Evolutionary conservation across 768 basidiomycete species (phyloP).

Genomic region (Tylopilus sp.): DNA sequence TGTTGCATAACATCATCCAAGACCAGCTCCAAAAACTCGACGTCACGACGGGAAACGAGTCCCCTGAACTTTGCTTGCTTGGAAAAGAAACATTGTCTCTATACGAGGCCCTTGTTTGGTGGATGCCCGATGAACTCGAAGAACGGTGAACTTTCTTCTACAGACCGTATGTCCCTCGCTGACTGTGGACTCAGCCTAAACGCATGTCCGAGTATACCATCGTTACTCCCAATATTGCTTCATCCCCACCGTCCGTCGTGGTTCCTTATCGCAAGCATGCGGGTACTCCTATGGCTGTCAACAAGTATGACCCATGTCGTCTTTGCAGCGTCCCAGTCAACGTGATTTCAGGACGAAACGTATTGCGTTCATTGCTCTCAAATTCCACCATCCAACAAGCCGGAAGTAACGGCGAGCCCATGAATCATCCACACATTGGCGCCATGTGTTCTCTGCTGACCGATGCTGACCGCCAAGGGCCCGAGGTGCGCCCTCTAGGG

Average conservation of each 20-base stretch:
- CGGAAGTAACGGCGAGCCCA: conserved; percentile 17
- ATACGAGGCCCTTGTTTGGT: conserved; percentile 54
- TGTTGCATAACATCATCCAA: conserved; percentile 42
- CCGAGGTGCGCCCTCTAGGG: conserved; percentile 35
- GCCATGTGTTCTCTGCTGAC: conserved; percentile 47
- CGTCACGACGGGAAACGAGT: conserved; percentile 25
- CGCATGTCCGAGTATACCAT: conserved; percentile 36
- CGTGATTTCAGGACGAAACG: conserved; percentile 37
- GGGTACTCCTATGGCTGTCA: conserved; percentile 52
- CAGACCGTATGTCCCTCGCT: neutral
- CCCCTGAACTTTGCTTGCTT: conserved; percentile 29
- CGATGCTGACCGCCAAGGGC: conserved; percentile 37
- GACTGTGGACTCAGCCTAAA: conserved; percentile 32
- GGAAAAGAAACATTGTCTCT: conserved; percentile 43
- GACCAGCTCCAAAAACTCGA: conserved; percentile 37
- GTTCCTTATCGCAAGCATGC: conserved; percentile 46
- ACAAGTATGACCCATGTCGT: conserved; percentile 33
- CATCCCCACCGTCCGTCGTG: conserved; percentile 48
- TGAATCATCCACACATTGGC: conserved; percentile 44
- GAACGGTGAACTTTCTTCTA: conserved; percentile 26
- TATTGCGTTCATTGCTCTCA: conserved; percentile 44
- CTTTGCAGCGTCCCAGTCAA: conserved; percentile 4
- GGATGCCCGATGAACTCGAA: conserved; percentile 41
- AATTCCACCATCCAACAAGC: conserved; percentile 26
- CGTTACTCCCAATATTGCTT: conserved; percentile 47